These are phyloP conservation scores for Gryganskiella cystojenkinii DNA, from an alignment of 192 early-diverging fungal genomes.

Conservation along the genomic window DNA sequence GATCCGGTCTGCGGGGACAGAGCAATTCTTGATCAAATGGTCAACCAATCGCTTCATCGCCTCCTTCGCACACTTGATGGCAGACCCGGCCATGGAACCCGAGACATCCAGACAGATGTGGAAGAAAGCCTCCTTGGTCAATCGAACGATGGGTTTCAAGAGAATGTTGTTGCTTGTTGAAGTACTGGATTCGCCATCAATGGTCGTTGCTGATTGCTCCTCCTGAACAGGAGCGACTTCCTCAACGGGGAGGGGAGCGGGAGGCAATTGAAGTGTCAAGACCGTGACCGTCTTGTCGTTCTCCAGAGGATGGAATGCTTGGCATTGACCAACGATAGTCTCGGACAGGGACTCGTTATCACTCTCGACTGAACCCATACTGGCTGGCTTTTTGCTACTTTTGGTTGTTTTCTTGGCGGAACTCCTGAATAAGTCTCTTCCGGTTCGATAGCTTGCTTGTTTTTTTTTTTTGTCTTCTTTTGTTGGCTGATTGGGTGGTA, in stretches of 20 bases:
- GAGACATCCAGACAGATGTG: constrained; percentile 49
- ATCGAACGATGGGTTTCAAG: neutral
- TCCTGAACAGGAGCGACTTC: neutral
- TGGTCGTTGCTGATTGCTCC: too few species aligned
- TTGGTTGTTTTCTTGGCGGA: too few species aligned
- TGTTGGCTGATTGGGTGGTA: neutral
- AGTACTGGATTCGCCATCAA: neutral
- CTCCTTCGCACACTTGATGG: constrained; percentile 41
- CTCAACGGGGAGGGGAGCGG: neutral
- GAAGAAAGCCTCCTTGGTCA: constrained; percentile 30
- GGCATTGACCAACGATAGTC: neutral
- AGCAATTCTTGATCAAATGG: constrained; percentile 20
- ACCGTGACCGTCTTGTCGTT: constrained; percentile 15
- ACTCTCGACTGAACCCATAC: neutral
- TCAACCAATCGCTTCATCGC: constrained; percentile 45
- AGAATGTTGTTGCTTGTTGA: too few species aligned
- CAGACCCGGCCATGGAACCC: constrained; percentile 55
- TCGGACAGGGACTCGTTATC: neutral
- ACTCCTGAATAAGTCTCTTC: too few species aligned
- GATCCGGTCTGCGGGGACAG: constrained; percentile 19
- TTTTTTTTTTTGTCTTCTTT: too few species aligned
- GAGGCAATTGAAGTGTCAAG: constrained; percentile 20
- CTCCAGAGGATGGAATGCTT: constrained; percentile 45
- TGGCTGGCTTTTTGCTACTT: neutral
- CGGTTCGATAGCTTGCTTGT: too few species aligned